Conservation (phyloP, 805 yeast genomes). For the Metschnikowia santaceciliae region DNA sequence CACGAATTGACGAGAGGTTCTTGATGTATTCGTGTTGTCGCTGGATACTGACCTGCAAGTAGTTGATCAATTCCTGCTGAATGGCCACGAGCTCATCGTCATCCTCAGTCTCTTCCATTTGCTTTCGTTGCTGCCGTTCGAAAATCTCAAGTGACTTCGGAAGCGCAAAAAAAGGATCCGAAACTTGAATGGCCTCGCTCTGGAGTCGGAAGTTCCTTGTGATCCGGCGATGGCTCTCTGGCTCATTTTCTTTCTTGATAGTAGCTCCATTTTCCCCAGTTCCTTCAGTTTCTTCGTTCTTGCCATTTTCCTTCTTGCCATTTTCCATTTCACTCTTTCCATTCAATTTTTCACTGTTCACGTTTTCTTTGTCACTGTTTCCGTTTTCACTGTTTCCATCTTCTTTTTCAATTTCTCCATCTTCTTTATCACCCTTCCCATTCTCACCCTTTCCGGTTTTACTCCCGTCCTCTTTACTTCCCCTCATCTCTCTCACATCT, state of each 20-base stretch:
- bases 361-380: background rate
- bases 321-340: background rate
- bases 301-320: background rate
- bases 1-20: conserved; percentile 67
- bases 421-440: background rate
- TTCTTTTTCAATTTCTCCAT: background rate
- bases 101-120: conserved; percentile 20
- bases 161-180: conserved; percentile 54
- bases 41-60: conserved; percentile 43
- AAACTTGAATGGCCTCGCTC: conserved; percentile 52
- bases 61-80: conserved; percentile 50
- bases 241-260: conserved; percentile 3
- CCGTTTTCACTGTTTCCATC: conserved; percentile 10
- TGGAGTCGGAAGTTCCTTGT: conserved; percentile 25
- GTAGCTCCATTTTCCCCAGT: conserved; percentile 4
- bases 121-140: conserved; percentile 25
- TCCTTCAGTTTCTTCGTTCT: background rate
- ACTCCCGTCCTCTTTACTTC: conserved; percentile 10
- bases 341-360: background rate
- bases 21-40: conserved; percentile 77
- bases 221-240: conserved; percentile 16
- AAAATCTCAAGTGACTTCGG: conserved; percentile 38
- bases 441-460: conserved; percentile 2
- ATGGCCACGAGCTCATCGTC: conserved; percentile 45
- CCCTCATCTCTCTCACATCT: conserved; percentile 16